Evolutionary conservation across 2,329 filamentous ascomycete species (phyloP).

Genomic region (Penicillium griseofulvum): DNA sequence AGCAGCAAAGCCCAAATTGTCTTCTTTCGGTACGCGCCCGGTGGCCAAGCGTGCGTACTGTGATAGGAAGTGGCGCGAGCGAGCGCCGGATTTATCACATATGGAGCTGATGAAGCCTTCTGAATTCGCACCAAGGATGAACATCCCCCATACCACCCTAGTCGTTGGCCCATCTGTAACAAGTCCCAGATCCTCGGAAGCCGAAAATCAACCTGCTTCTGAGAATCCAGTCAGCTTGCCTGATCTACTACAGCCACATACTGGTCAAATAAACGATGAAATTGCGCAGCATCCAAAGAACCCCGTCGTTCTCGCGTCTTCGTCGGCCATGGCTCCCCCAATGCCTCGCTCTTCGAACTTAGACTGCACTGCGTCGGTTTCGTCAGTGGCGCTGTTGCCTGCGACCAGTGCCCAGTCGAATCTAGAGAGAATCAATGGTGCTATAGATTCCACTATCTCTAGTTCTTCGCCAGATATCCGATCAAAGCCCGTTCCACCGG

Average conservation of each 20-base stretch:
- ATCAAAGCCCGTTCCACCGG: neutral
- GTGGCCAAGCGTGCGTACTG: neutral
- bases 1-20: neutral
- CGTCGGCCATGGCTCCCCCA: neutral
- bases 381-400: neutral
- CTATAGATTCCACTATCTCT: neutral
- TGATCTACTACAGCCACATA: neutral
- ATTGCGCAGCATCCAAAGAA: neutral
- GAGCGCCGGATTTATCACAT: constrained; percentile 35
- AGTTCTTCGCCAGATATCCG: neutral
- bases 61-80: constrained; percentile 27
- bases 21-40: neutral
- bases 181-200: neutral
- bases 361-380: neutral
- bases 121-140: constrained; percentile 27
- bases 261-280: neutral
- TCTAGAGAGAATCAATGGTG: neutral
- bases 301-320: neutral
- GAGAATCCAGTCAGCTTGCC: neutral
- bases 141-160: neutral
- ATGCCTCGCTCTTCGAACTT: neutral
- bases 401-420: neutral
- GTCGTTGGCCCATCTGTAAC: neutral
- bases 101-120: constrained; percentile 38
- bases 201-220: neutral